phyloP scores from a whole-genome alignment of 768 basidiomycete species.

The Mycena albidolilacea region DNA sequence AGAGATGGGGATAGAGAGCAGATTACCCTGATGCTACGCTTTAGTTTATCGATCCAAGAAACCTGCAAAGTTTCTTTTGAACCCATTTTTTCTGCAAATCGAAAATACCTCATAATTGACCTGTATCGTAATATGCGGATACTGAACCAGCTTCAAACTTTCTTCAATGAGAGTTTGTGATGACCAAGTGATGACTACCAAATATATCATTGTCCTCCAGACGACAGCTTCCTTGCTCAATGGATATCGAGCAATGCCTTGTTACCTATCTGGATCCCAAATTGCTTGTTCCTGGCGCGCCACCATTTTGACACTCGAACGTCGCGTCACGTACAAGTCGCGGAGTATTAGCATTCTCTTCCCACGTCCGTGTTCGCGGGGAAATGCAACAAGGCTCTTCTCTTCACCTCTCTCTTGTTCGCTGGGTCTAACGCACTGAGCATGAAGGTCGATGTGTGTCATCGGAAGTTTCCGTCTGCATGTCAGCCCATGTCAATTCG shows the following conservation, averaged over 20 bases:
- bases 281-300: neutral
- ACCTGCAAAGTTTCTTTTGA: neutral
- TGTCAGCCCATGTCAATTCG: neutral
- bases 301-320: slow-evolving; percentile 11
- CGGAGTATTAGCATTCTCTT: slow-evolving; percentile 2
- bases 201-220: slow-evolving; percentile 9
- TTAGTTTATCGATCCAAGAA: neutral
- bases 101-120: slow-evolving; percentile 6
- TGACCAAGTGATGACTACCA: slow-evolving; percentile 10
- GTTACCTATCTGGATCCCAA: neutral
- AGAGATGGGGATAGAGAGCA: neutral
- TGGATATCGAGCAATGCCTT: slow-evolving; percentile 13
- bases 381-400: slow-evolving; percentile 9
- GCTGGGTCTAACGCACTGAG: slow-evolving; percentile 8
- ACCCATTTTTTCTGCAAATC: slow-evolving; percentile 9
- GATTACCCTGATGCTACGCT: slow-evolving; percentile 1
- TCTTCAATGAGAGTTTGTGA: slow-evolving; percentile 7
- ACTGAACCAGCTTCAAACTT: slow-evolving; percentile 6
- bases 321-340: slow-evolving; percentile 10
- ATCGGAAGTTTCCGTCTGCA: slow-evolving; percentile 1
- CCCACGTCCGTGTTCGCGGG: slow-evolving; percentile 5
- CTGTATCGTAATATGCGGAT: slow-evolving; percentile 10
- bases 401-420: slow-evolving; percentile 9
- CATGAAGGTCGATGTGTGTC: slow-evolving; percentile 9
- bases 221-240: slow-evolving; percentile 9